A percentile compares a stretch with the other conserved stretches of the same genome.
phyloP scores from a whole-genome alignment of 805 yeast species.

The Candida tibetensis region DNA sequence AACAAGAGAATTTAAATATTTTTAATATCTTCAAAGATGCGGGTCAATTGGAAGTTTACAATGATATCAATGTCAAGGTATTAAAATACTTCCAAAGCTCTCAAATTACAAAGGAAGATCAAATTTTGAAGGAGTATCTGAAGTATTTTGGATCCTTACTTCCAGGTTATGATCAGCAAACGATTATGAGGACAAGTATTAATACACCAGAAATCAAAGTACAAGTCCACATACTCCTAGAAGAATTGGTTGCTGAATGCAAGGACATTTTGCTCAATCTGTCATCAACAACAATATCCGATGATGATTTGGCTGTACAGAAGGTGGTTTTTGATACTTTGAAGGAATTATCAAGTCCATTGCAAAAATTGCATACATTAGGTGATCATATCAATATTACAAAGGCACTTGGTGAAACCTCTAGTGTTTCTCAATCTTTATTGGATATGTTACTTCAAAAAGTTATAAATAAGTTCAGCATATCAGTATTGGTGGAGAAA shows the following conservation, averaged over 20 bases:
- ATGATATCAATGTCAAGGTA: slow-evolving; percentile 23
- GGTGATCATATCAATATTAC: slow-evolving; percentile 25
- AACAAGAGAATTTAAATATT: slow-evolving; percentile 14
- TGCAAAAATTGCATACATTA: slow-evolving; percentile 24
- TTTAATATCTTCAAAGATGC: slow-evolving; percentile 24
- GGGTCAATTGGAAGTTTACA: slow-evolving; percentile 24
- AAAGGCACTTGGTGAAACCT: slow-evolving; percentile 8
- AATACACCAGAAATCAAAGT: slow-evolving; percentile 22
- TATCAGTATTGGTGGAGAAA: slow-evolving; percentile 15
- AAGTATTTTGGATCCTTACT: slow-evolving; percentile 13
- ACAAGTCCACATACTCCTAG: slow-evolving; percentile 23
- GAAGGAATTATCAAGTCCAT: slow-evolving; percentile 13
- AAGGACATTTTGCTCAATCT: slow-evolving; percentile 9
- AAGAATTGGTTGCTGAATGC: slow-evolving; percentile 21
- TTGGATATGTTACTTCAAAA: slow-evolving; percentile 17
- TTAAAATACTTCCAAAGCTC: slow-evolving; percentile 20
- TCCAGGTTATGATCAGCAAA: slow-evolving; percentile 7
- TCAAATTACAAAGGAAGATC: slow-evolving; percentile 7
- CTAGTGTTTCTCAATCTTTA: background rate
- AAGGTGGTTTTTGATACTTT: slow-evolving; percentile 13
- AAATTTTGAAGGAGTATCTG: slow-evolving; percentile 12
- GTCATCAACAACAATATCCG: slow-evolving; percentile 6
- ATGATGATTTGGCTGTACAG: slow-evolving; percentile 17
- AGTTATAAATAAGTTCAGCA: slow-evolving; percentile 12
- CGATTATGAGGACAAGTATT: slow-evolving; percentile 7